These are phyloP conservation scores for Colletotrichum lentis DNA, from an alignment of 2,329 filamentous ascomycete genomes.

Conservation along the genomic window DNA sequence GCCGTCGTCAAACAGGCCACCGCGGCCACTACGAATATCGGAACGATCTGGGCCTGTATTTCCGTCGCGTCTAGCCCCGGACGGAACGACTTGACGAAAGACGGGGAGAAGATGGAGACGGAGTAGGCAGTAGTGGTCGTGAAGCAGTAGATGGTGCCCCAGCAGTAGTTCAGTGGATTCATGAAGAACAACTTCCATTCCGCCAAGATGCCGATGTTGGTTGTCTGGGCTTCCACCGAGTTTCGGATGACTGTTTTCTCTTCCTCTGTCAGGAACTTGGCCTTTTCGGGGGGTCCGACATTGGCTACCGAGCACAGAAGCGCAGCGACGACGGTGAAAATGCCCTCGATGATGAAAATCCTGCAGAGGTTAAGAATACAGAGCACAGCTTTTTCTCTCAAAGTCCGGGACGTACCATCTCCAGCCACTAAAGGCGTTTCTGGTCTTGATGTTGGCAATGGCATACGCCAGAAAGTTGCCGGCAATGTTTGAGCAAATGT, in stretches of 20 bases:
- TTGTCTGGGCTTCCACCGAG: slow-evolving; percentile 18
- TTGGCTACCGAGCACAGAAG: slow-evolving; percentile 38
- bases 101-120: slow-evolving; percentile 38
- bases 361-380: slow-evolving; percentile 14
- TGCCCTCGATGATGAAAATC: slow-evolving; percentile 51
- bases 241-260: slow-evolving; percentile 27
- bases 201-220: slow-evolving; percentile 16
- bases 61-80: slow-evolving; percentile 29
- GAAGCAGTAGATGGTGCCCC: slow-evolving; percentile 37
- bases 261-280: slow-evolving; percentile 33
- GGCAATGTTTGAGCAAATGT: slow-evolving; percentile 41
- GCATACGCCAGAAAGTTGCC: slow-evolving; percentile 42
- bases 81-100: slow-evolving; percentile 38
- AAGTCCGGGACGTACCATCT: slow-evolving; percentile 30
- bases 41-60: slow-evolving; percentile 38
- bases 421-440: slow-evolving; percentile 41
- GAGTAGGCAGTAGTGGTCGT: slow-evolving; percentile 39
- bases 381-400: fast-evolving
- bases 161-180: slow-evolving; percentile 39
- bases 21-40: slow-evolving; percentile 38
- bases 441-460: slow-evolving; percentile 40
- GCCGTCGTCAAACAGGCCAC: slow-evolving; percentile 33
- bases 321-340: slow-evolving; percentile 42
- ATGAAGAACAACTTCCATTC: slow-evolving; percentile 37
- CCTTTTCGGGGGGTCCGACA: slow-evolving; percentile 35